Evolutionary conservation across 495 filamentous ascomycete genomes (phyloP).

Genomic region (Podospora pseudocomata): DNA sequence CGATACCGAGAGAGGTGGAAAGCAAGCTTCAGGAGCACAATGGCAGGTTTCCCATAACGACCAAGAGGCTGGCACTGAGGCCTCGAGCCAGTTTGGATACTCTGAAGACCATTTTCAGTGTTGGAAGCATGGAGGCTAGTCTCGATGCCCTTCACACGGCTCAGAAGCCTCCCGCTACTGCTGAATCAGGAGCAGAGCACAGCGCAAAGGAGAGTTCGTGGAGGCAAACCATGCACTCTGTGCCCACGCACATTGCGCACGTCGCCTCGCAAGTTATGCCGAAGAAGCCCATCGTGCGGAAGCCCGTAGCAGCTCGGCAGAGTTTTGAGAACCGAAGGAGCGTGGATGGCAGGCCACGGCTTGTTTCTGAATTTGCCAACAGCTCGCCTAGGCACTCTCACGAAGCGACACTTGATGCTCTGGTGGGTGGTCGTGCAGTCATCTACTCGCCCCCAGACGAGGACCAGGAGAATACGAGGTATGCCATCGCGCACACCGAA

Average conservation of each 20-base stretch:
- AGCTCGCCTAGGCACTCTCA: not conserved
- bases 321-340: conserved; percentile 8
- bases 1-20: conserved; percentile 34
- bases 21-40: conserved; percentile 35
- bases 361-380: not conserved
- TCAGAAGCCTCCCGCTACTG: conserved; percentile 12
- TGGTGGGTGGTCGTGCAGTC: not conserved
- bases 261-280: conserved; percentile 29
- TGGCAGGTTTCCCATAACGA: conserved; percentile 28
- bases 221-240: conserved; percentile 28
- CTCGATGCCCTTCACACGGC: conserved; percentile 28
- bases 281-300: conserved; percentile 36
- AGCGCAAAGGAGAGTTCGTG: conserved; percentile 22
- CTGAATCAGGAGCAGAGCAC: conserved; percentile 6
- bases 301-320: conserved; percentile 30
- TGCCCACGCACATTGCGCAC: conserved; percentile 30
- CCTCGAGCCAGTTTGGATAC: conserved; percentile 38
- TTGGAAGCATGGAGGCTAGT: conserved; percentile 33
- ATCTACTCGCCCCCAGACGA: not conserved
- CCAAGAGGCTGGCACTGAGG: conserved; percentile 34
- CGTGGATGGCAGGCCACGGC: not conserved
- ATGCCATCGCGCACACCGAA: conserved; percentile 10
- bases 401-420: conserved; percentile 4
- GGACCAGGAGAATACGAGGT: conserved; percentile 12
- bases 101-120: conserved; percentile 42